Conservation (phyloP, 345 rosid species). For the Theobroma cacao region DNA sequence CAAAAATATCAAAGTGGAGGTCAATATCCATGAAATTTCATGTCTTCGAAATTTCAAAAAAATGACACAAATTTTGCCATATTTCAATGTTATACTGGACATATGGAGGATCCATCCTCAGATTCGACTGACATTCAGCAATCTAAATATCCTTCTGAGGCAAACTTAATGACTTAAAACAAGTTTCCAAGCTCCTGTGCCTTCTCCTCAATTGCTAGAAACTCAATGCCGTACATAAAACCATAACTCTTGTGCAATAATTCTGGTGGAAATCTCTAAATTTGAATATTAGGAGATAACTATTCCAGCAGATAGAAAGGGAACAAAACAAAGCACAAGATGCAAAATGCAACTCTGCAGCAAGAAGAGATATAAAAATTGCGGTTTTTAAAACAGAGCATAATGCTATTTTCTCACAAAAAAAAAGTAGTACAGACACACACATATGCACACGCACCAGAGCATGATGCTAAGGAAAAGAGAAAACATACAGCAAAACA, state of each 20-base stretch:
- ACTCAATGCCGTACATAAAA: constrained; percentile 38
- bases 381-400: neutral
- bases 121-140: constrained; percentile 14
- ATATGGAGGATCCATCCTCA: neutral
- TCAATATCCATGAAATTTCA: neutral
- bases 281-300: neutral
- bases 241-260: constrained; percentile 28
- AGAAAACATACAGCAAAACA: neutral
- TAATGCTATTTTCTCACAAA: neutral
- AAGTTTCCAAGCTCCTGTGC: constrained; percentile 24
- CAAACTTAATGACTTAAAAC: constrained; percentile 33
- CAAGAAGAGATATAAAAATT: neutral
- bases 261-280: neutral
- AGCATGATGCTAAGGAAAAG: neutral
- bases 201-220: constrained; percentile 32
- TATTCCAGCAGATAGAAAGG: neutral
- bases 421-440: neutral
- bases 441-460: neutral
- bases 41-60: neutral
- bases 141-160: constrained; percentile 20
- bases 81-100: neutral
- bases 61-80: neutral
- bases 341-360: neutral
- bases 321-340: neutral
- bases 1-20: neutral